Percentiles rank a stretch among this genome's conserved stretches.
Conservation (phyloP, 1,284 basidiomycete species). For the Heterobasidion occidentale region DNA sequence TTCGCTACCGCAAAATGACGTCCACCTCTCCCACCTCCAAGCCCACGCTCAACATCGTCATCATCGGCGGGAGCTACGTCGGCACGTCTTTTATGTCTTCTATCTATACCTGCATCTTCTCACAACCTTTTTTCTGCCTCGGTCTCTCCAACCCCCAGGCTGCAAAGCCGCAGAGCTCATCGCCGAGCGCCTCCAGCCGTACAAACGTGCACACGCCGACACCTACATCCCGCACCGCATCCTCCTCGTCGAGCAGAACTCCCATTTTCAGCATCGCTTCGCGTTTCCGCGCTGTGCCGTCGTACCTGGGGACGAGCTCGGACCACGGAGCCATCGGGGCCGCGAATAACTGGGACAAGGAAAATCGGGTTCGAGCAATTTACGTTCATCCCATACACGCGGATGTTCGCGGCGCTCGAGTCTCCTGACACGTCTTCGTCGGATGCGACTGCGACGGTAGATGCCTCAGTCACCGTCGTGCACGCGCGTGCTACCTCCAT, state of each 20-base stretch:
- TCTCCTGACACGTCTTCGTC: neutral
- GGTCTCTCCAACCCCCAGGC: slow-evolving; percentile 3
- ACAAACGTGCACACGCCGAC: no score
- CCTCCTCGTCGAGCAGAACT: slow-evolving; percentile 34
- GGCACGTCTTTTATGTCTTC: slow-evolving; percentile 7
- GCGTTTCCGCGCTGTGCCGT: slow-evolving; percentile 35
- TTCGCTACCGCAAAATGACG: neutral
- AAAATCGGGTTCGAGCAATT: slow-evolving; percentile 23
- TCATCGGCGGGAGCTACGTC: slow-evolving; percentile 19
- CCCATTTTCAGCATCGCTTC: slow-evolving; percentile 33
- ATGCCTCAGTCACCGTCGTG: slow-evolving; percentile 10
- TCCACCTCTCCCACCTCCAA: neutral
- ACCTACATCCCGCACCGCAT: slow-evolving; percentile 22
- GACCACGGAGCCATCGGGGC: no score
- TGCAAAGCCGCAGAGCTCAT: slow-evolving; percentile 24
- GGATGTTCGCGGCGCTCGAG: slow-evolving; percentile 14
- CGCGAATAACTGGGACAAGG: no score
- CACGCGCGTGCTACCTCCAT: slow-evolving; percentile 16
- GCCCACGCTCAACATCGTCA: slow-evolving; percentile 14
- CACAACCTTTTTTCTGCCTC: neutral
- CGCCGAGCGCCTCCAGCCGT: slow-evolving; percentile 24
- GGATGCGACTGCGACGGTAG: slow-evolving; percentile 9
- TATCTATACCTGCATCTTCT: neutral
- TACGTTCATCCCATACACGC: slow-evolving; percentile 35
- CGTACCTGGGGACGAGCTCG: slow-evolving; percentile 20